These are phyloP conservation scores for Saturnispora bothae DNA, from an alignment of 805 yeast species.

Conservation along the genomic window DNA sequence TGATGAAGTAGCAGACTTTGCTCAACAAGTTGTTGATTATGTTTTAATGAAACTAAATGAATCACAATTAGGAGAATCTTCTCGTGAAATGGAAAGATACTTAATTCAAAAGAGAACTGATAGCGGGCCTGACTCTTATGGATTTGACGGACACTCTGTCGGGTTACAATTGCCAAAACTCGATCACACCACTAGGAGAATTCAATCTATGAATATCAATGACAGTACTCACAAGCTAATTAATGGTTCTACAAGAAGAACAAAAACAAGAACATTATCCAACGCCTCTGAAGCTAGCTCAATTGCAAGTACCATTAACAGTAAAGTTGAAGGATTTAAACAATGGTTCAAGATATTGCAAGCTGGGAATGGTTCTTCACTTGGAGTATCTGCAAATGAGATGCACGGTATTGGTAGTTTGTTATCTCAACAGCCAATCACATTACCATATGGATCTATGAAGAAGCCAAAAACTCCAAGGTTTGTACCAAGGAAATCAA, in stretches of 20 bases:
- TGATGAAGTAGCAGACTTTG: conserved; percentile 60
- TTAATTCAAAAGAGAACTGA: conserved; percentile 36
- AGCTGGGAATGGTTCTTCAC: conserved; percentile 9
- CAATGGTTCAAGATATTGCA: conserved; percentile 18
- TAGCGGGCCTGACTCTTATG: not conserved
- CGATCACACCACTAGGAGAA: conserved; percentile 13
- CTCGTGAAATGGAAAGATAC: conserved; percentile 54
- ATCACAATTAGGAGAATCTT: conserved; percentile 55
- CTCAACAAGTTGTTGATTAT: conserved; percentile 66
- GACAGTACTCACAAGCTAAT: conserved; percentile 8
- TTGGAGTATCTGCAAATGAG: conserved; percentile 11
- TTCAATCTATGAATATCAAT: conserved; percentile 17
- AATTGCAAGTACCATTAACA: conserved; percentile 7
- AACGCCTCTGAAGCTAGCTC: conserved; percentile 12
- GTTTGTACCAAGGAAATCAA: conserved; percentile 27
- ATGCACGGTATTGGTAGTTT: conserved; percentile 19
- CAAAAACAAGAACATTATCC: conserved; percentile 1
- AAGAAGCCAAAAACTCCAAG: conserved; percentile 51
- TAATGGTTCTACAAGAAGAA: not conserved
- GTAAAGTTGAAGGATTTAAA: conserved; percentile 10
- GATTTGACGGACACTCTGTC: not conserved
- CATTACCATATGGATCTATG: conserved; percentile 31
- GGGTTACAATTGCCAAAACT: conserved; percentile 1
- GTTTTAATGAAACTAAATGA: conserved; percentile 54
- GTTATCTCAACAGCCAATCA: conserved; percentile 19